Base-by-base conservation (phyloP, 2,329 filamentous ascomycete species). In the Fusarium burgessii region DNA sequence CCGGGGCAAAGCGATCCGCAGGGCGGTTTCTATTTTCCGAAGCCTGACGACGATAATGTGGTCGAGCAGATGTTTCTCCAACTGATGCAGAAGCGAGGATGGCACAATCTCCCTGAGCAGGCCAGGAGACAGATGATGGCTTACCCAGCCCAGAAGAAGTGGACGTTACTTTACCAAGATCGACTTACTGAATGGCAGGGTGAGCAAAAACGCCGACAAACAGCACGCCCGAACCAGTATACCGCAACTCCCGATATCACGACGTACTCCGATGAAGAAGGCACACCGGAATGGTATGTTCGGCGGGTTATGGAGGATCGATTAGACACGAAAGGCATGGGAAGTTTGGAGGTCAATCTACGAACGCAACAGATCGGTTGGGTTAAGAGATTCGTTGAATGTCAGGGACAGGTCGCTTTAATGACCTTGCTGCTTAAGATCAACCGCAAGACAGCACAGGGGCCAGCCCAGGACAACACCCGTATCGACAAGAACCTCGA, bases 261-360 rank as follows among this genome's bases (percentile, higher is more conserved):
- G 42, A 89, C 90, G 43, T 90, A 93, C 74, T 93, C 93, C 11
- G 95, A 98, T 78, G 95, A 98, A 79, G 96, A 98, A 81, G 95
- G 95, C 46, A 97, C 93, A 52, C 96, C 96, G 6, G 95, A 98
- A 82, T 99, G 95, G 95, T 99, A 97, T 80, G 95, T 99, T 57
- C 92, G 94, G 79, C 95, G 93, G 80, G 93, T 98, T 66, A 94
- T 98, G 93, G 95, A 98, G 80, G 97, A 98, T 81, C 93, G 90
- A 68, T 93, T 98, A 73, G 94, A 95, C 58, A 89, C 92, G 72
- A 98, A 98, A 84, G 93, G 97, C 68, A 87, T 99, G 70, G 93
- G 93, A 70, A 97, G 94, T 84, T 84, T 99, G 78, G 94, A 96
- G 78, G 97, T 99, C 83, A 98, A 95, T 80, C 82, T 99, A 76